Percentiles rank a stretch among this genome's conserved stretches.
These are phyloP conservation scores for Akanthomyces dipterigenus DNA, from an alignment of 2,329 filamentous ascomycete species.

Conservation along the genomic window DNA sequence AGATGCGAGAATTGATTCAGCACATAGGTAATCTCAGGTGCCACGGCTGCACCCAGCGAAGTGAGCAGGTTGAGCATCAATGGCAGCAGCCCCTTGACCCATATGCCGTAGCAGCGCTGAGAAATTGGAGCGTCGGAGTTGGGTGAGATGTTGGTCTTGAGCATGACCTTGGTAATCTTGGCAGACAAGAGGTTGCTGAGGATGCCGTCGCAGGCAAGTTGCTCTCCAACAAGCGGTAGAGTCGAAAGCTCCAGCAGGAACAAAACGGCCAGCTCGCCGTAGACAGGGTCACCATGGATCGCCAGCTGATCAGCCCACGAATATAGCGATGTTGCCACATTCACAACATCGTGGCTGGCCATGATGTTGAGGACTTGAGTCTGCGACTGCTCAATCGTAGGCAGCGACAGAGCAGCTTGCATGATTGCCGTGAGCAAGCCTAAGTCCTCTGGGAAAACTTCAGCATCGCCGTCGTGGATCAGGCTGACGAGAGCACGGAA, in stretches of 20 bases:
- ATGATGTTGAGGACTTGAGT: constrained; percentile 65
- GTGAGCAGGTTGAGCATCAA: constrained; percentile 82
- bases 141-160: constrained; percentile 64
- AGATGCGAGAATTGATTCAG: constrained; percentile 84
- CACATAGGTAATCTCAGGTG: constrained; percentile 77
- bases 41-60: constrained; percentile 72
- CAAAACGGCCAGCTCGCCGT: constrained; percentile 83
- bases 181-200: constrained; percentile 73
- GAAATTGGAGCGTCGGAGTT: constrained; percentile 65
- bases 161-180: constrained; percentile 71
- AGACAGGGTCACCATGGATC: constrained; percentile 74
- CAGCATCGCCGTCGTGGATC: constrained; percentile 66
- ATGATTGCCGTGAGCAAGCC: constrained; percentile 81
- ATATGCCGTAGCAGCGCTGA: constrained; percentile 78
- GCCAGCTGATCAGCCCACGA: constrained; percentile 87
- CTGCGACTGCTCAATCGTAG: constrained; percentile 65
- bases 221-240: constrained; percentile 75
- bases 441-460: constrained; percentile 67
- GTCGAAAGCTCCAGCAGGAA: constrained; percentile 85
- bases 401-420: constrained; percentile 74
- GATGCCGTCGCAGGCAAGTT: constrained; percentile 80
- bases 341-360: constrained; percentile 64
- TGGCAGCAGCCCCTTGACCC: constrained; percentile 81
- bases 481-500: constrained; percentile 76
- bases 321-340: constrained; percentile 79